These are phyloP conservation scores for Discostella stelligera DNA, from an alignment of 352 stramenopile genomes.

Conservation along the genomic window DNA sequence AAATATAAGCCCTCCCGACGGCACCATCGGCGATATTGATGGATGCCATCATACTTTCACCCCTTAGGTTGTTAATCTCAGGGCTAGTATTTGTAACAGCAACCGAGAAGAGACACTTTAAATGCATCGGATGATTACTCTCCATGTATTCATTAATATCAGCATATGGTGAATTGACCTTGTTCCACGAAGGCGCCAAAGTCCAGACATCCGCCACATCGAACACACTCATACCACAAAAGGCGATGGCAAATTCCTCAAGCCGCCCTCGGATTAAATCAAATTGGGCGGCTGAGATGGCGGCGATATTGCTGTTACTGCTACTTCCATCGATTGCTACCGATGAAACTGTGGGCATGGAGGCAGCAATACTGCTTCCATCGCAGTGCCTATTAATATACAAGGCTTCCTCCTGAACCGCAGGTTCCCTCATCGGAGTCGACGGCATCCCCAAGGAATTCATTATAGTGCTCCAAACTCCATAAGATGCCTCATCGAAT, in stretches of 20 bases:
- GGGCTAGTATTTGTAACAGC: constrained; percentile 54
- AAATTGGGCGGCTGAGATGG: constrained; percentile 17
- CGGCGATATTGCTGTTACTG: not conserved
- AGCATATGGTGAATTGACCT: not conserved
- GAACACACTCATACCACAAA: constrained; percentile 81
- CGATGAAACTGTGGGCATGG: constrained; percentile 11
- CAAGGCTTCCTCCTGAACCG: not conserved
- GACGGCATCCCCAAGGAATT: constrained; percentile 22
- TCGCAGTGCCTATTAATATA: no score
- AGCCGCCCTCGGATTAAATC: constrained; percentile 60
- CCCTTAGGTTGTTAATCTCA: constrained; percentile 58
- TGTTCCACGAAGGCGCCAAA: constrained; percentile 5
- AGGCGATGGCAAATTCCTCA: constrained; percentile 79
- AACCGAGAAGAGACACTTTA: constrained; percentile 51
- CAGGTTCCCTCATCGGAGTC: not conserved
- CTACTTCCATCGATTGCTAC: not conserved
- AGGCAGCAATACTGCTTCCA: constrained; percentile 21
- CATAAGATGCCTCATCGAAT: constrained; percentile 81
- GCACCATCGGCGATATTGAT: constrained; percentile 73
- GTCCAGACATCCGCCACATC: constrained; percentile 80
- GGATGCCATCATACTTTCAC: constrained; percentile 45
- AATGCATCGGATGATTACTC: constrained; percentile 32
- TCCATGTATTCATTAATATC: not conserved
- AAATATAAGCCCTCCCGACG: constrained; percentile 72
- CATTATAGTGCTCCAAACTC: constrained; percentile 81